Percentiles rank a stretch among this genome's conserved stretches.
These are phyloP conservation scores for Thecaphora frezii DNA, from an alignment of 1,284 basidiomycete species.

Conservation along the genomic window DNA sequence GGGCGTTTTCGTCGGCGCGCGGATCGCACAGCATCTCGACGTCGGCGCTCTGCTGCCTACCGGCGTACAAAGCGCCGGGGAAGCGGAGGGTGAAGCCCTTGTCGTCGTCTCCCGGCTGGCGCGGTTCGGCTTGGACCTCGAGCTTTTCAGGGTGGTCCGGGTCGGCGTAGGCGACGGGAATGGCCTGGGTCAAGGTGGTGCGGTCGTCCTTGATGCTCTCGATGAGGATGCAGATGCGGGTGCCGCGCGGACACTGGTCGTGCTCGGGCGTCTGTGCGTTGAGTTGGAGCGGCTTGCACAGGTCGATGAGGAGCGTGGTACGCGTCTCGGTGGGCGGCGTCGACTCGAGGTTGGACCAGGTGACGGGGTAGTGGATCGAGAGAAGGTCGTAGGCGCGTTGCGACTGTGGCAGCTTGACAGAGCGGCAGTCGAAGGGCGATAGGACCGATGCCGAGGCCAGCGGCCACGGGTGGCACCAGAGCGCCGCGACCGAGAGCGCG, in stretches of 20 bases:
- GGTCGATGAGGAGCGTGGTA: constrained; percentile 32
- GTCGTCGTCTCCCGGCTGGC: constrained; percentile 33
- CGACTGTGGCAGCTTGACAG: constrained; percentile 17
- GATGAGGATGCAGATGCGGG: constrained; percentile 40
- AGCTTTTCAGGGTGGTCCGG: constrained; percentile 24
- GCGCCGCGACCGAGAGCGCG: background rate
- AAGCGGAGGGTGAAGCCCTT: constrained; percentile 31
- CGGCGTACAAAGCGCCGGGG: constrained; percentile 24
- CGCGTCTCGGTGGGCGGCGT: constrained; percentile 33
- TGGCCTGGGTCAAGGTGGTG: constrained; percentile 32
- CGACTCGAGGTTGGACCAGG: constrained; percentile 22
- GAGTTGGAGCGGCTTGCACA: constrained; percentile 30
- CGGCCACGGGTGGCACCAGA: no score
- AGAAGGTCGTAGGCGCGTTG: constrained; percentile 31
- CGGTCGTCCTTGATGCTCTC: constrained; percentile 34
- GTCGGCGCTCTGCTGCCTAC: constrained; percentile 25
- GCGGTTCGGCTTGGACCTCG: constrained; percentile 30
- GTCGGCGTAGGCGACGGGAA: constrained; percentile 38
- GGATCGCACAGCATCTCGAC: constrained; percentile 38
- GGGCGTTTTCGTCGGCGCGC: constrained; percentile 23
- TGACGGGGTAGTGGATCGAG: constrained; percentile 33
- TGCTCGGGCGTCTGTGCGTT: constrained; percentile 19
- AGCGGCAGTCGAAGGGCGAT: constrained; percentile 34
- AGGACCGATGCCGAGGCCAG: constrained; percentile 1
- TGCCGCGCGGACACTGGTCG: constrained; percentile 38